These are phyloP conservation scores for Starmera amethionina DNA, from an alignment of 805 yeast genomes.

Conservation along the genomic window DNA sequence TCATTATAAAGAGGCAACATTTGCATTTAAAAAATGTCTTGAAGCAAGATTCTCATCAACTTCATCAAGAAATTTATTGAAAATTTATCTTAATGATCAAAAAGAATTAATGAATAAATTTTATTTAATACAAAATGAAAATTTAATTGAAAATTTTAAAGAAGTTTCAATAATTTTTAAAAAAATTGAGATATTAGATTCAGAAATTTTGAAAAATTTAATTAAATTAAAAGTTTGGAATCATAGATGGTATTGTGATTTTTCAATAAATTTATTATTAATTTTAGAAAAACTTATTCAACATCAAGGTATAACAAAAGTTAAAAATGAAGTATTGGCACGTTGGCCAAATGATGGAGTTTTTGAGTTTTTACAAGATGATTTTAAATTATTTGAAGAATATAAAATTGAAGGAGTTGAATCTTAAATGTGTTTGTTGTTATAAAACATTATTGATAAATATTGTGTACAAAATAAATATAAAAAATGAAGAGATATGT, in stretches of 20 bases:
- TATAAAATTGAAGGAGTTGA: constrained; percentile 9
- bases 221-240: constrained; percentile 92
- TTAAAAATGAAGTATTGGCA: constrained; percentile 62
- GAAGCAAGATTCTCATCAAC: constrained; percentile 70
- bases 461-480: no score
- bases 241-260: constrained; percentile 94
- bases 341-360: constrained; percentile 55
- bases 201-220: constrained; percentile 52
- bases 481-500: no score
- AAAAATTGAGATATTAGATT: constrained; percentile 24
- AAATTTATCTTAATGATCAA: constrained; percentile 35
- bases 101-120: constrained; percentile 10
- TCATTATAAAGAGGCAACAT: constrained; percentile 79
- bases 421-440: not conserved
- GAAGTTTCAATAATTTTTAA: not conserved
- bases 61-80: constrained; percentile 65
- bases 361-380: constrained; percentile 42
- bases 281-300: constrained; percentile 52
- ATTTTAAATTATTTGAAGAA: constrained; percentile 33
- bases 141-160: constrained; percentile 18
- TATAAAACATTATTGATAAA: no score
- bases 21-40: constrained; percentile 70
- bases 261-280: constrained; percentile 59
- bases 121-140: constrained; percentile 18
- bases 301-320: constrained; percentile 71